Conservation (phyloP, 345 rosid genomes). For the Linum usitatissimum region DNA sequence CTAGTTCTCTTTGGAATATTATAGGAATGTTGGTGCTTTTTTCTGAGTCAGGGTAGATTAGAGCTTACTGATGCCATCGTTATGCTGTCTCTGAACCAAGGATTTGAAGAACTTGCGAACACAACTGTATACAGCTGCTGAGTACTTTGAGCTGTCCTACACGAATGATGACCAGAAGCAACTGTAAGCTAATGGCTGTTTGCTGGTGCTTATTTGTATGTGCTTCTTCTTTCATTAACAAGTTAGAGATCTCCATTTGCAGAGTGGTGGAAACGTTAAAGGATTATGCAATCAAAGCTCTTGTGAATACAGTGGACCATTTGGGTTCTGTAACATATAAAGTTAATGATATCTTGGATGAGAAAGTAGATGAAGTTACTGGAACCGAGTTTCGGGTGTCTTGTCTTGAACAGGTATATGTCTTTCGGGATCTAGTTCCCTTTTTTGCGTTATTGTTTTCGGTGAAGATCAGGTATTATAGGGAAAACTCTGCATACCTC, state of each 20-base stretch:
- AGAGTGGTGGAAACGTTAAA: constrained; percentile 73
- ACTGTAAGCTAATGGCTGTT: constrained; percentile 36
- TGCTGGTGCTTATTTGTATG: neutral
- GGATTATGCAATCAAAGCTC: constrained; percentile 68
- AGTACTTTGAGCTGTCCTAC: constrained; percentile 82
- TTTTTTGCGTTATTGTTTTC: neutral
- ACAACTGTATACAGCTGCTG: constrained; percentile 89
- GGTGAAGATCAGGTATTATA: too few species aligned
- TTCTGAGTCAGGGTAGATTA: neutral
- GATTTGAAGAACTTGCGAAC: constrained; percentile 78
- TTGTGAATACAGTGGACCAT: constrained; percentile 93
- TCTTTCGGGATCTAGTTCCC: neutral
- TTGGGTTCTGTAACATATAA: constrained; percentile 83
- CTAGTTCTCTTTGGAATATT: neutral
- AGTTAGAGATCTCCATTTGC: constrained; percentile 20
- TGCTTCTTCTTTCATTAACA: neutral
- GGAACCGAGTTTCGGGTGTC: constrained; percentile 68
- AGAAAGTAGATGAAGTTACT: constrained; percentile 74
- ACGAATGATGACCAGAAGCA: constrained; percentile 72
- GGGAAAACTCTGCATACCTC: neutral
- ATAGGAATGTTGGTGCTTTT: neutral
- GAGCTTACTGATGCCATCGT: constrained; percentile 1
- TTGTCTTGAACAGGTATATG: constrained; percentile 71
- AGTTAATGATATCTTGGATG: constrained; percentile 75
- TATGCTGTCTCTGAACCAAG: constrained; percentile 19